Conservation (phyloP, 169 alveolate species). For the Perkinsus olseni region DNA sequence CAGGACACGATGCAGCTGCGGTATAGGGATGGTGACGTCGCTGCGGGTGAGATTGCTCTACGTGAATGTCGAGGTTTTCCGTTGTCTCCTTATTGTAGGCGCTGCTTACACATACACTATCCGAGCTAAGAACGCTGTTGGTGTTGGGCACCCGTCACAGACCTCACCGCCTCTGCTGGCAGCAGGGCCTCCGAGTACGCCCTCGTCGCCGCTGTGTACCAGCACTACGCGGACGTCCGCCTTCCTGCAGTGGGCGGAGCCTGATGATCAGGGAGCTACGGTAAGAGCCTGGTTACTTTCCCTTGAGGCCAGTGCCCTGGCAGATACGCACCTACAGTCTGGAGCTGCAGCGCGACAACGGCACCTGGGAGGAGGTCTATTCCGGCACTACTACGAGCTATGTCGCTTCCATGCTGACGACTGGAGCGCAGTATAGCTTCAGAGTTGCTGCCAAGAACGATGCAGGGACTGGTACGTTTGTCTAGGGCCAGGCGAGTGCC, state of each 20-base stretch:
- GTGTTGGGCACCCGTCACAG: neutral
- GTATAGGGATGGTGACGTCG: neutral
- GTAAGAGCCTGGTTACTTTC: neutral
- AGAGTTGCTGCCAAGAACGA: slow-evolving; percentile 5
- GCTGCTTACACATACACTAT: neutral
- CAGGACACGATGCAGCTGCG: neutral
- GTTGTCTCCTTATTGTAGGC: neutral
- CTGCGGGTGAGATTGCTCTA: neutral
- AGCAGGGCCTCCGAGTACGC: neutral
- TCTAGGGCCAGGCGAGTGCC: too few species aligned
- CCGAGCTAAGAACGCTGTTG: neutral
- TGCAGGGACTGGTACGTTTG: neutral
- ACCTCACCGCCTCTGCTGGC: neutral
- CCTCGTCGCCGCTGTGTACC: neutral
- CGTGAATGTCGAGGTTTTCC: too few species aligned
- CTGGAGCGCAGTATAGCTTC: neutral
- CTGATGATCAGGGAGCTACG: neutral
- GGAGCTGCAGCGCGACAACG: neutral
- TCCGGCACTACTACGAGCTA: neutral
- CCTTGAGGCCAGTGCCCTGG: neutral
- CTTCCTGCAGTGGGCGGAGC: neutral
- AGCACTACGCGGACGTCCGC: neutral
- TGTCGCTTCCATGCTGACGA: neutral
- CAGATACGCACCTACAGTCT: neutral
- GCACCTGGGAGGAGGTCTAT: neutral